phyloP scores from a whole-genome alignment of 2,329 filamentous ascomycete genomes.

The Fusarium avenaceum region DNA sequence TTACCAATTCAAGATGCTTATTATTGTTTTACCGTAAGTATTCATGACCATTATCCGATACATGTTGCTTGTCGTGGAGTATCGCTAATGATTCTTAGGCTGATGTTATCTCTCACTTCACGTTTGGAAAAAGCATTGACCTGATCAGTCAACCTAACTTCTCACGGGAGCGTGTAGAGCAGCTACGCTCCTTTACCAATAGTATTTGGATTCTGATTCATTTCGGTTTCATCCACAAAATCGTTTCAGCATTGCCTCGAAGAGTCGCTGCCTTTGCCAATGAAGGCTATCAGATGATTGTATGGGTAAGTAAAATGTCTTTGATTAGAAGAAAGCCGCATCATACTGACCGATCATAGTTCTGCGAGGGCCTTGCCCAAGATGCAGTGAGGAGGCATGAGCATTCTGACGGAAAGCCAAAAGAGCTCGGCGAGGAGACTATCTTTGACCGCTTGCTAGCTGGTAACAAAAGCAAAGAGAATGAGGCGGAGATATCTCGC shows the following conservation, averaged over 20 bases:
- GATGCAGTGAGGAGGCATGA: background rate
- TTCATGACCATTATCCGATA: too few species aligned
- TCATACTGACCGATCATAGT: background rate
- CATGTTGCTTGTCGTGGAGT: too few species aligned
- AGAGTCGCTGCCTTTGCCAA: background rate
- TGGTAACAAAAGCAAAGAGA: background rate
- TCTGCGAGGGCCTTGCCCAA: background rate
- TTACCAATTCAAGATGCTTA: background rate
- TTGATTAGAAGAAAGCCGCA: background rate
- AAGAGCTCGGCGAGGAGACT: background rate
- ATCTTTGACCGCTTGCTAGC: background rate
- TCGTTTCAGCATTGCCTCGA: background rate
- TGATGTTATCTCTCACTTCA: constrained; percentile 1
- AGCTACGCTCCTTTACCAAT: background rate
- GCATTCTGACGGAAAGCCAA: background rate
- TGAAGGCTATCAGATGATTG: constrained; percentile 2
- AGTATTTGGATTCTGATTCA: constrained; percentile 1
- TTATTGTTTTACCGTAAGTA: constrained; percentile 2
- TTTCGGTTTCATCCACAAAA: background rate
- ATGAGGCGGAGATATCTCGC: background rate
- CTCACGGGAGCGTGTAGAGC: background rate
- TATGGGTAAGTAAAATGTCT: background rate
- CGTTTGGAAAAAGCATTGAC: background rate
- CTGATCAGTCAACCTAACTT: background rate
- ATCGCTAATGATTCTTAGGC: background rate